These are phyloP conservation scores for Arabis alpina DNA, from an alignment of 345 rosid genomes.

Conservation along the genomic window DNA sequence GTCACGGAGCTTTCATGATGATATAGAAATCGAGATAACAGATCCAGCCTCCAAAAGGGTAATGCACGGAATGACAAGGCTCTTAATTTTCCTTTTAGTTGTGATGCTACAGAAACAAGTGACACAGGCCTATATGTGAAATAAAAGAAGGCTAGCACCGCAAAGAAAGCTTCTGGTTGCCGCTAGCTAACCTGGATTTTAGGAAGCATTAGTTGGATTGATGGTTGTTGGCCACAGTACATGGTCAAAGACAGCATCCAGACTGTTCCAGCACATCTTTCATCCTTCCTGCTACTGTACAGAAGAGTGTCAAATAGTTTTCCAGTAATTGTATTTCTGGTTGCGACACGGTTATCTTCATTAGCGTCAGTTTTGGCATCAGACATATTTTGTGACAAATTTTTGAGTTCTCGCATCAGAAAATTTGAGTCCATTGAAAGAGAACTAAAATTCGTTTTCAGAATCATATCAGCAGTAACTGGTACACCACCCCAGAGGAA, in stretches of 20 bases:
- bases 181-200: slow-evolving; percentile 82
- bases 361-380: slow-evolving; percentile 50
- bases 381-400: slow-evolving; percentile 50
- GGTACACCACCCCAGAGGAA: slow-evolving; percentile 96
- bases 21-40: neutral
- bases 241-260: slow-evolving; percentile 89
- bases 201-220: slow-evolving; percentile 87
- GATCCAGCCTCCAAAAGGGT: slow-evolving; percentile 20
- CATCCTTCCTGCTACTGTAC: slow-evolving; percentile 89
- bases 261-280: slow-evolving; percentile 96
- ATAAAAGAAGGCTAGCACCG: slow-evolving; percentile 3
- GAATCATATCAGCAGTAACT: slow-evolving; percentile 84
- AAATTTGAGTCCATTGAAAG: slow-evolving; percentile 88
- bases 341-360: slow-evolving; percentile 54
- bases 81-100: slow-evolving; percentile 14
- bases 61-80: slow-evolving; percentile 28
- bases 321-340: slow-evolving; percentile 68
- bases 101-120: slow-evolving; percentile 20
- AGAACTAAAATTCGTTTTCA: slow-evolving; percentile 82
- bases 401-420: slow-evolving; percentile 73
- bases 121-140: slow-evolving; percentile 3
- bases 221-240: slow-evolving; percentile 87
- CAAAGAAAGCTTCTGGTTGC: slow-evolving; percentile 21
- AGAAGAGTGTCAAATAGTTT: slow-evolving; percentile 85
- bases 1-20: neutral